Base-by-base conservation (phyloP, 805 yeast species). In the Suhomyces pyralidae region DNA sequence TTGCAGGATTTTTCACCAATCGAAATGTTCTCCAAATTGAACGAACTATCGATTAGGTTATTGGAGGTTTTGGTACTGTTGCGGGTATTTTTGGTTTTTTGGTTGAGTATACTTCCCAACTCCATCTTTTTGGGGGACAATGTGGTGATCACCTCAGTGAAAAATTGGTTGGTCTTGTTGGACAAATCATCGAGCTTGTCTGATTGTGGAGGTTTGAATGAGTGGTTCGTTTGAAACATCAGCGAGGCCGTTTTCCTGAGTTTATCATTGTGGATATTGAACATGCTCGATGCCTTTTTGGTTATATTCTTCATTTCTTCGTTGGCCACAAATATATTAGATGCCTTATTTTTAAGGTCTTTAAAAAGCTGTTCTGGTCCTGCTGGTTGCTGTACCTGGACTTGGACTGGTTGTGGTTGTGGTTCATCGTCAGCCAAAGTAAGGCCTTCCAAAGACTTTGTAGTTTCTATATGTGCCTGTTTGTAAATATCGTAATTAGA, bases 41-140 rank as follows among this genome's bases (percentile, higher is more conserved):
- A 67, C 10, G 72, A 68, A 36, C 65, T 60, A 28, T 71, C 62
- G 5, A 60, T 58, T 46, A 61, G 32, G 5, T 55, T 61, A 54
- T 30, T 50, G 40, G 40, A 32, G 36, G n/a, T 12, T 28, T 28
- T 28, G 32, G 32, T 28, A 12, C 9, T n/a, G 36, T 32, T 14
- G 30, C 40, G n/a, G n/a, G 24, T 15, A 10, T 19, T 9, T 2
- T 28, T 28, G 32, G n/a, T 12, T 28, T 12, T 28, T 28, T 28
- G 32, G 32, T 40, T 40, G 43, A 40, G 14, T 15, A 20, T 5
- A 17, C 43, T 40, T 38, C n/a, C 30, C 40, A 32, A 28, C 8
- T 42, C 28, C 19, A 50, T 15, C 14, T 43, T 44, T 45, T 61
- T 66, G 1, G 69, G 69, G 7, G 71, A 63, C 22, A 69, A 56